A percentile compares a stretch with the other conserved stretches of the same genome.
Evolutionary conservation across 345 rosid genomes (phyloP).

Genomic region (Cardamine occulta): DNA sequence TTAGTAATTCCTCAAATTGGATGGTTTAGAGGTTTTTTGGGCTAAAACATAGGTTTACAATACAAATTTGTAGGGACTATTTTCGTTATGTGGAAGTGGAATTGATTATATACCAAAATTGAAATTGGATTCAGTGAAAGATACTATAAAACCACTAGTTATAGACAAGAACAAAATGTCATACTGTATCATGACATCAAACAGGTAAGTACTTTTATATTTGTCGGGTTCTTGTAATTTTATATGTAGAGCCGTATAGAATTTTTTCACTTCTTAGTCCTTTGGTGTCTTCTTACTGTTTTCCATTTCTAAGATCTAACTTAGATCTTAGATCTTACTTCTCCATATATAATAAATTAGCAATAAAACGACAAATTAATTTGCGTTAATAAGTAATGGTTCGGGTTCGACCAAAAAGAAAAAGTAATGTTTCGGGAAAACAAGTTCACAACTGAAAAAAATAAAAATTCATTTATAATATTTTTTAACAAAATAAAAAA

Average conservation of each 20-base stretch:
- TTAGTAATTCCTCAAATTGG: too few species aligned
- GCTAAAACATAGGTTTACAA: background rate
- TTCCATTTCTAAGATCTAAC: background rate
- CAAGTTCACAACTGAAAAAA: too few species aligned
- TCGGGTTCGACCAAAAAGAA: too few species aligned
- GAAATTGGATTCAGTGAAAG: background rate
- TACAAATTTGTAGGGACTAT: background rate
- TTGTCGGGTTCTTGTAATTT: background rate
- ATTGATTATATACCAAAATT: background rate
- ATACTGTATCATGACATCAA: background rate
- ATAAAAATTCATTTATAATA: too few species aligned
- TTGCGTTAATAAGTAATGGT: too few species aligned
- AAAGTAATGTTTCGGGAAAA: too few species aligned
- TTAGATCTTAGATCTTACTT: background rate
- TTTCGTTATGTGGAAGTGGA: background rate
- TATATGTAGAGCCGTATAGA: background rate
- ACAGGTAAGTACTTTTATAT: background rate
- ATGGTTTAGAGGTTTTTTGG: background rate
- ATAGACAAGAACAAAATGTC: background rate
- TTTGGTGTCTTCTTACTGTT: background rate
- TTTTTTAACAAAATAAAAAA: too few species aligned
- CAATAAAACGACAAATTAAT: background rate
- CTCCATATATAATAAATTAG: background rate
- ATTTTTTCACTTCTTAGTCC: background rate
- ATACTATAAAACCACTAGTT: background rate